Conservation (phyloP, 75 land plant species). For the Sequoia sempervirens region DNA sequence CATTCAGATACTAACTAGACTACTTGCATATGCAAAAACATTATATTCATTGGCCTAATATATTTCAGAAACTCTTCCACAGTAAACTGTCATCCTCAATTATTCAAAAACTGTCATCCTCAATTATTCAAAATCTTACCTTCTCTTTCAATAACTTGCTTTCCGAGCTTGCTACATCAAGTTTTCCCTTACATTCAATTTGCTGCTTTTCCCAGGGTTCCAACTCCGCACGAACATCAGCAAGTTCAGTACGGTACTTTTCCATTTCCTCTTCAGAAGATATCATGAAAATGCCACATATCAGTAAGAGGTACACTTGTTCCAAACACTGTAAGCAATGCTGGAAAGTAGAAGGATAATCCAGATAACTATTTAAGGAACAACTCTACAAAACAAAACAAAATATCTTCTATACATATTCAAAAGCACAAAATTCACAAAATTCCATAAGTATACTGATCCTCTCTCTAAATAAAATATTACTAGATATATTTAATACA, state of each 20-base stretch:
- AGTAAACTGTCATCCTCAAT: background rate
- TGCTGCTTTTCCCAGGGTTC: conserved; percentile 95
- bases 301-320: background rate
- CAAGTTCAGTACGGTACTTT: conserved; percentile 58
- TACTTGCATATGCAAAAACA: background rate
- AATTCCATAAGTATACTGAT: background rate
- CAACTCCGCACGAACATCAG: conserved; percentile 65
- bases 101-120: too few species aligned
- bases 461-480: background rate
- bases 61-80: background rate
- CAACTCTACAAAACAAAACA: background rate
- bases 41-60: background rate
- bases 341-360: background rate
- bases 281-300: background rate
- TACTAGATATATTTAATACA: background rate
- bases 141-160: conserved; percentile 75
- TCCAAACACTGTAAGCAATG: background rate
- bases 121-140: conserved; percentile 26
- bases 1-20: background rate
- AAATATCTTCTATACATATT: background rate
- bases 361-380: background rate
- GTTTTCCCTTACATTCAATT: conserved; percentile 81
- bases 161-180: conserved; percentile 72
- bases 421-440: background rate
- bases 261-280: conserved; percentile 70